Evolutionary conservation across 163 green algal species (phyloP), one percentile per base, ranked within the genome.

Genomic region (Chlamydomonas reinhardtii): DNA sequence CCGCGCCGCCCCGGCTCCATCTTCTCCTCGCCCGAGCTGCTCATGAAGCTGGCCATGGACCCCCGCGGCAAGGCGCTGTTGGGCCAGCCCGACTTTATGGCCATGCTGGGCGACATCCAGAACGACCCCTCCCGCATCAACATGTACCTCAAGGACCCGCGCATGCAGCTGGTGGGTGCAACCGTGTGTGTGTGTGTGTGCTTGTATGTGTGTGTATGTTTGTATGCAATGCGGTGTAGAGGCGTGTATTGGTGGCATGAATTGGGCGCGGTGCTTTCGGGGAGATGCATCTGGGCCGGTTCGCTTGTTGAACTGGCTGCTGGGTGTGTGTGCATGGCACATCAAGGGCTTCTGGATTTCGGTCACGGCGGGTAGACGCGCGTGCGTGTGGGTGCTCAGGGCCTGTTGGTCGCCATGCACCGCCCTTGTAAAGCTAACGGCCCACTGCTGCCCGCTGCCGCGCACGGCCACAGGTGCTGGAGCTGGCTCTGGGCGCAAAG

Each of bases 21-120:
- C 29, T 89, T 89, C 6, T 72, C 74, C 32, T 89, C 89, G 29
- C 95, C 95, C 4, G 94, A 99, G 29, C 92, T 99, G 22, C 84
- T 98, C 81, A 88, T 90, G 12, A 95, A 96, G 70, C 91, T 99
- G 84, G 93, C 96, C 4, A 96, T 91, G 71, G 95, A 99, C 93
- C 97, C 96, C 0, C 87, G 97, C 90, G 94, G 20, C 76, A 82
- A 83, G 72, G 70, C 69, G 71, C 68, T 91, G 56, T 59, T 94
- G 65, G 27, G 35, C 31, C 35, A 82, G 88, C 96, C 96, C 16
- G 95, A 97, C 85, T 99, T 99, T 91, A 93, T 97, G 90, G 76
- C 79, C 27, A 99, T 98, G 94, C 73, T 99, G 72, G 86, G 86
- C 43, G 92, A 96, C 59, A 76, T 99, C 34, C 92, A 97, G 90